These are phyloP conservation scores for Vanderwaltozyma tropicalis DNA, from an alignment of 805 yeast genomes.

Conservation along the genomic window DNA sequence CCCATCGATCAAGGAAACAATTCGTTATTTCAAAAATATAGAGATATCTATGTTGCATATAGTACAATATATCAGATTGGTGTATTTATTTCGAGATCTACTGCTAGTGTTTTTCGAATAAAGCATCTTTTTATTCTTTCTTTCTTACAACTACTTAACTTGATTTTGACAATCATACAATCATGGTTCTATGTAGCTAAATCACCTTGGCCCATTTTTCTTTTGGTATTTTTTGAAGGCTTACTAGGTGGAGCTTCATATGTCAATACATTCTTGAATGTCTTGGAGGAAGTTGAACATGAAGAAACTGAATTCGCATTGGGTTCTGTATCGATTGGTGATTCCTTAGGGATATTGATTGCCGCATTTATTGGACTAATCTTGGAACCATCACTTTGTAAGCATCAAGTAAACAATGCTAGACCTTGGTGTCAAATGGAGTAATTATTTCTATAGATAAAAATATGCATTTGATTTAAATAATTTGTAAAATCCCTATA, in stretches of 20 bases:
- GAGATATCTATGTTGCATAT: conserved; percentile 86
- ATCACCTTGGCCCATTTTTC: conserved; percentile 49
- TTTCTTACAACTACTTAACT: conserved; percentile 54
- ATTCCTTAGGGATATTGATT: conserved; percentile 70
- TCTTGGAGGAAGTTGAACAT: conserved; percentile 46
- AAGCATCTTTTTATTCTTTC: conserved; percentile 52
- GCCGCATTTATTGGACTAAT: conserved; percentile 71
- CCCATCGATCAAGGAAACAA: conserved; percentile 37
- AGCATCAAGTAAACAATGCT: conserved; percentile 57
- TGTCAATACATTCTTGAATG: conserved; percentile 76
- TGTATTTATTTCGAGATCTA: conserved; percentile 83
- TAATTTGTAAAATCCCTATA: conserved; percentile 7
- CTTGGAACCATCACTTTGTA: conserved; percentile 66
- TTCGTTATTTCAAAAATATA: conserved; percentile 57
- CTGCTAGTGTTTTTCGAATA: conserved; percentile 56
- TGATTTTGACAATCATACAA: conserved; percentile 49
- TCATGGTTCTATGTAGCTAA: conserved; percentile 50
- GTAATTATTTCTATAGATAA: conserved; percentile 8
- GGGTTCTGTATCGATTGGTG: conserved; percentile 78
- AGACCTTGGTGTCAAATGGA: conserved; percentile 65
- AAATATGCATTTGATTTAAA: neutral
- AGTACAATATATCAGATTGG: conserved; percentile 88
- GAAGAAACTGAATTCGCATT: conserved; percentile 57
- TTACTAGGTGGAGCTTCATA: conserved; percentile 84
- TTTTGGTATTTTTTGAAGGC: conserved; percentile 74